These are phyloP conservation scores for Aspergillus bertholletiae DNA, from an alignment of 495 filamentous ascomycete genomes.

Conservation along the genomic window DNA sequence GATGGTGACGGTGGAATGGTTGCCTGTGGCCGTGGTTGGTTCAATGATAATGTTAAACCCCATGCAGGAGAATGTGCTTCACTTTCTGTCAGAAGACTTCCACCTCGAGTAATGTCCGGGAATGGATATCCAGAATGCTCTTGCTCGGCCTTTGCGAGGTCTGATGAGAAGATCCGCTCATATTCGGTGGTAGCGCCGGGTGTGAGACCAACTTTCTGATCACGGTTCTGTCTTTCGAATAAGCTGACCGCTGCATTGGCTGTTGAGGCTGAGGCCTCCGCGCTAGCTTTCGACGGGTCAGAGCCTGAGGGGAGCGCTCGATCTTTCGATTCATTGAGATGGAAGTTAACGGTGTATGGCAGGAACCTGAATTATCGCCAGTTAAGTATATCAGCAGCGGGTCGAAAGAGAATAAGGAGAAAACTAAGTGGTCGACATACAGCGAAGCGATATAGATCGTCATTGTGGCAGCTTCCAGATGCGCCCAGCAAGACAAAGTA, in stretches of 20 bases:
- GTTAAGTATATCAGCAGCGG: conserved; percentile 6
- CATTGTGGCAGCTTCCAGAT: conserved; percentile 47
- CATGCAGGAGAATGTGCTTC: conserved; percentile 53
- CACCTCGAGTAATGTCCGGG: conserved; percentile 14
- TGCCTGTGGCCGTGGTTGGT: conserved; percentile 71
- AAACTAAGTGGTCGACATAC: conserved; percentile 47
- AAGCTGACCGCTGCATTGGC: conserved; percentile 36
- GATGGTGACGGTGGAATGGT: conserved; percentile 66
- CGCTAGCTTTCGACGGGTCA: conserved; percentile 33
- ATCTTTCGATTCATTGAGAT: conserved; percentile 28
- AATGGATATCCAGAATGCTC: conserved; percentile 34
- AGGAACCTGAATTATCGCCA: conserved; percentile 61
- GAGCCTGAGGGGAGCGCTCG: conserved; percentile 19
- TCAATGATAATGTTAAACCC: conserved; percentile 59
- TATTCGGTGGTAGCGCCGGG: conserved; percentile 61
- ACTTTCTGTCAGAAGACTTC: conserved; percentile 34
- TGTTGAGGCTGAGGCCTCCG: conserved; percentile 29
- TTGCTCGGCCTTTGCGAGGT: conserved; percentile 29
- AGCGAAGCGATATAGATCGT: conserved; percentile 82
- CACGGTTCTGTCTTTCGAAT: conserved; percentile 39
- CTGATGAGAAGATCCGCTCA: conserved; percentile 55
- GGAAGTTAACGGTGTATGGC: conserved; percentile 84
- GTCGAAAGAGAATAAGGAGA: background rate
- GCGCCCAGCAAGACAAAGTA: conserved; percentile 3
- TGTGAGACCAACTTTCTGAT: conserved; percentile 34